phyloP scores from a whole-genome alignment of 441 rosid genomes.

The Mallotus japonicus region DNA sequence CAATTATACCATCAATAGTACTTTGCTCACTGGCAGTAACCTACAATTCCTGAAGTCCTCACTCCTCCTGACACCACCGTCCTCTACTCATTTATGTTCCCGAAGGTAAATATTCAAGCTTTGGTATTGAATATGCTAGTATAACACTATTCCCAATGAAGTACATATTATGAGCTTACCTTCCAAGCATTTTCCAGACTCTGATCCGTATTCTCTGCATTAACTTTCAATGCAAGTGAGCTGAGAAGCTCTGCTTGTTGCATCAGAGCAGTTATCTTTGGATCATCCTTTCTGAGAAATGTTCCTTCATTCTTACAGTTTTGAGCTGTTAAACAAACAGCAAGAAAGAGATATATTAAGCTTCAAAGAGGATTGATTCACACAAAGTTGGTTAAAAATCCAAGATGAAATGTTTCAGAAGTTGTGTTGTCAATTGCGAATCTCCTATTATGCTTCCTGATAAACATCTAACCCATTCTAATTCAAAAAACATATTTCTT shows the following conservation, averaged over 20 bases:
- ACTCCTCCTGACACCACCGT: background rate
- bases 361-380: background rate
- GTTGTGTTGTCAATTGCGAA: background rate
- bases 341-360: constrained; percentile 17
- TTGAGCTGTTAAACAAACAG: constrained; percentile 42
- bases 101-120: background rate
- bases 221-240: constrained; percentile 75
- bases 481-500: background rate
- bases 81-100: background rate
- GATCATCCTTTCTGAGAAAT: constrained; percentile 84
- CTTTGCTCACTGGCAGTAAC: background rate
- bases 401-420: background rate
- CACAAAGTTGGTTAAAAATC: constrained; percentile 3
- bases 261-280: constrained; percentile 75
- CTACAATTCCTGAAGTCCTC: background rate
- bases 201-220: constrained; percentile 71
- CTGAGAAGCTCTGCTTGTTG: constrained; percentile 94
- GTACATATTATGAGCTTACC: constrained; percentile 42
- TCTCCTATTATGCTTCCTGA: constrained; percentile 4
- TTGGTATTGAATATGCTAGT: background rate
- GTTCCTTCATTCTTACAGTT: constrained; percentile 46
- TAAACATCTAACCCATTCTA: background rate
- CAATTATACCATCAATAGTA: background rate
- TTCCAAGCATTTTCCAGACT: constrained; percentile 98
- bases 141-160: background rate